A percentile compares a stretch with the other conserved stretches of the same genome.
Evolutionary conservation across 2,329 filamentous ascomycete genomes (phyloP).

Genomic region (Achaetomium macrosporum): DNA sequence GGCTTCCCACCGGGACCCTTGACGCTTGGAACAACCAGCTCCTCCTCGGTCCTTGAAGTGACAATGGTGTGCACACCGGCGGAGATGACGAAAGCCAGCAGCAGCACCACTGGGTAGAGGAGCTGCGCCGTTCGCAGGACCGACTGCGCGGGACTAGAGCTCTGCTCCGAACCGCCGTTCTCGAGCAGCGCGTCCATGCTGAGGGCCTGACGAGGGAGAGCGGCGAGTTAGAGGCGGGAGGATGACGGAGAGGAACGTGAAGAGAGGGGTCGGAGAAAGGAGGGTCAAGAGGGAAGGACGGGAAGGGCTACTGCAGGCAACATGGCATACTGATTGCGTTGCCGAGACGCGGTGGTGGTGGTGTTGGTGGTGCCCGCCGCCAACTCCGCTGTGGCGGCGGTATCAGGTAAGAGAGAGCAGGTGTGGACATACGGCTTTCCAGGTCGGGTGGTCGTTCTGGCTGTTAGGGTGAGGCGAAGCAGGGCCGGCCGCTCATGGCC

Average conservation of each 20-base stretch:
- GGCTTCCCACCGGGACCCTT: constrained; percentile 86
- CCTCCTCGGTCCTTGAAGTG: constrained; percentile 45
- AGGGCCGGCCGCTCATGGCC: constrained; percentile 23
- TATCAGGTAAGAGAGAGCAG: constrained; percentile 4
- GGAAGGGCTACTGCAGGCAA: constrained; percentile 11
- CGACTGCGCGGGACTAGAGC: constrained; percentile 31
- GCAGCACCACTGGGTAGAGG: constrained; percentile 47
- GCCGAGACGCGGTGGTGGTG: constrained; percentile 2
- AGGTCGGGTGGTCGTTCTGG: constrained; percentile 3
- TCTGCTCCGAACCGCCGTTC: constrained; percentile 9
- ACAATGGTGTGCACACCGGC: constrained; percentile 49
- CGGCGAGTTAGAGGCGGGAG: constrained; percentile 13
- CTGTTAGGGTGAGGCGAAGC: constrained; percentile 16
- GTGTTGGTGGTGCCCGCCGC: constrained; percentile 1
- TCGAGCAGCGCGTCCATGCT: constrained; percentile 22
- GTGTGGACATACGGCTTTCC: constrained; percentile 19
- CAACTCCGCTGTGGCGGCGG: not conserved
- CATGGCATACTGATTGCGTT: constrained; percentile 18
- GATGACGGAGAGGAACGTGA: not conserved
- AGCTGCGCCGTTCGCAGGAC: constrained; percentile 45
- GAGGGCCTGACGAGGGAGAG: constrained; percentile 15
- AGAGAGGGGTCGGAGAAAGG: not conserved
- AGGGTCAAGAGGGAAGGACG: constrained; percentile 1
- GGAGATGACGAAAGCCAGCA: constrained; percentile 45
- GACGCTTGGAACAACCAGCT: constrained; percentile 41